phyloP scores from a whole-genome alignment of 2,329 filamentous ascomycete genomes.

The Penicillium hesseltinei region DNA sequence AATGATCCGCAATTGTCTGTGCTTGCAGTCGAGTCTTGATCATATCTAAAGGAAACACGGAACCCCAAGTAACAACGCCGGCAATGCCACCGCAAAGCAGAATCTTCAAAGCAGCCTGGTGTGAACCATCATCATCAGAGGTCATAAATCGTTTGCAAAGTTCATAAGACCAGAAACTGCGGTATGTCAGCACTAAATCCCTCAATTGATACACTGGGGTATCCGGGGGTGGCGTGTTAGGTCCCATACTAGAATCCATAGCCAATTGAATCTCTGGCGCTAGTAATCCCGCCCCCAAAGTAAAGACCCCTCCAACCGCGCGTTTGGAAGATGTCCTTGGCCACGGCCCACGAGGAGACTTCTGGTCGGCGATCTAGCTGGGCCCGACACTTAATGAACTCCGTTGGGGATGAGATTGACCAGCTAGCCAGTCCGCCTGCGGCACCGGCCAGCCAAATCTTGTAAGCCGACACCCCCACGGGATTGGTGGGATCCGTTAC shows the following conservation, averaged over 20 bases:
- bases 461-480: constrained; percentile 54
- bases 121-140: constrained; percentile 45
- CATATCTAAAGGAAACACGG: constrained; percentile 86
- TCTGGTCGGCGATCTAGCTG: constrained; percentile 58
- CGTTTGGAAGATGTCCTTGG: constrained; percentile 57
- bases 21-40: constrained; percentile 91
- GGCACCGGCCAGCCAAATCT: constrained; percentile 77
- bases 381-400: constrained; percentile 84
- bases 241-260: constrained; percentile 82
- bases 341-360: constrained; percentile 63
- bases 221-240: constrained; percentile 9
- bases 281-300: constrained; percentile 76
- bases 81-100: constrained; percentile 84
- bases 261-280: constrained; percentile 80
- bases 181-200: not conserved
- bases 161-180: constrained; percentile 84
- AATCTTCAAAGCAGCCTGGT: constrained; percentile 59
- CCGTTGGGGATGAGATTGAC: constrained; percentile 81
- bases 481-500: constrained; percentile 46
- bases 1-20: constrained; percentile 48
- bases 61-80: constrained; percentile 83
- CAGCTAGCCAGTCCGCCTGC: constrained; percentile 81
- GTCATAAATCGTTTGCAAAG: constrained; percentile 62
- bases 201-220: constrained; percentile 10
- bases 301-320: constrained; percentile 72